A percentile compares a stretch with the other conserved stretches of the same genome.
Conservation (phyloP, 2,329 filamentous ascomycete species). For the Neoscytalidium dimidiatum region DNA sequence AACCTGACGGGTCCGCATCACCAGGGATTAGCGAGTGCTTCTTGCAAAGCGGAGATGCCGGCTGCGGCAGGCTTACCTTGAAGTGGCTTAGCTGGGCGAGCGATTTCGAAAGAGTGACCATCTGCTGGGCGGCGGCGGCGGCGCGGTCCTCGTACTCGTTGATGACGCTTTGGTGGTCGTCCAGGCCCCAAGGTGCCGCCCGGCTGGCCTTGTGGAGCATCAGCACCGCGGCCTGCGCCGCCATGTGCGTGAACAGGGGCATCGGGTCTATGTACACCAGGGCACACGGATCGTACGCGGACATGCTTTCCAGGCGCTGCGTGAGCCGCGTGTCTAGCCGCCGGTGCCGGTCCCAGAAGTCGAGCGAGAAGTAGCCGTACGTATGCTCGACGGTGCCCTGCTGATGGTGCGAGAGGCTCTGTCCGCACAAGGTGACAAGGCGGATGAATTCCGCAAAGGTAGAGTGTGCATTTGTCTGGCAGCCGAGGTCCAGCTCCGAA, state of each 20-base stretch:
- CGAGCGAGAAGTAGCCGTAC: background rate
- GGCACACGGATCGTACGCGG: background rate
- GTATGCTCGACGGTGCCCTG: background rate
- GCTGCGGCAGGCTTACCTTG: constrained; percentile 15
- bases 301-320: background rate
- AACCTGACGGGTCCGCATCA: background rate
- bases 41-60: background rate
- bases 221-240: constrained; percentile 5
- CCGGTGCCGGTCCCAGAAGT: constrained; percentile 14
- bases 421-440: constrained; percentile 29
- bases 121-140: constrained; percentile 1
- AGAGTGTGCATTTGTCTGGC: constrained; percentile 25
- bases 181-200: constrained; percentile 5
- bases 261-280: constrained; percentile 1
- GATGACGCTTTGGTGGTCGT: constrained; percentile 4
- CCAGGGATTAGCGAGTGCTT: too few relatives aligned
- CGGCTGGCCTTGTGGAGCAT: constrained; percentile 8
- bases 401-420: constrained; percentile 6
- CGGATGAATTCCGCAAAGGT: constrained; percentile 38
- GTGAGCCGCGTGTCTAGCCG: background rate
- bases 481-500: constrained; percentile 30
- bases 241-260: constrained; percentile 13
- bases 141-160: background rate
- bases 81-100: constrained; percentile 15
- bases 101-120: constrained; percentile 2